Percentiles rank a stretch among this genome's conserved stretches.
These are phyloP conservation scores for Taxillus chinensis DNA, from an alignment of 164 flowering plant species.

Conservation along the genomic window DNA sequence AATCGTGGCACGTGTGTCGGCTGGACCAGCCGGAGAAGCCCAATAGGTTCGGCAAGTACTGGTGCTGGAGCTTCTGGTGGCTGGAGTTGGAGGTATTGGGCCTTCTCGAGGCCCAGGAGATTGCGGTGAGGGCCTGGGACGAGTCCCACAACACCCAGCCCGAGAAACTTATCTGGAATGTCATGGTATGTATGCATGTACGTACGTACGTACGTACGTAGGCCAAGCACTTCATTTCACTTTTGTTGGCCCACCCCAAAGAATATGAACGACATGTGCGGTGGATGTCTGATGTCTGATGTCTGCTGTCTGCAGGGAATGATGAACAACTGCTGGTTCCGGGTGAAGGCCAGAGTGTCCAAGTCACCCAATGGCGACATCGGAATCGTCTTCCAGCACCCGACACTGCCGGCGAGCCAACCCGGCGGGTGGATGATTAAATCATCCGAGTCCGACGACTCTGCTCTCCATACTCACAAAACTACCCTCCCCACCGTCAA, in stretches of 20 bases:
- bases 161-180: conserved; percentile 90
- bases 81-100: conserved; percentile 79
- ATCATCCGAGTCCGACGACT: conserved; percentile 40
- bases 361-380: conserved; percentile 71
- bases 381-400: conserved; percentile 88
- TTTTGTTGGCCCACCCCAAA: no score
- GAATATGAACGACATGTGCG: no score
- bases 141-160: conserved; percentile 95
- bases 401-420: conserved; percentile 76
- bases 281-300: no score
- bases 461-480: conserved; percentile 36
- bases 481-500: conserved; percentile 69
- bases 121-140: conserved; percentile 96
- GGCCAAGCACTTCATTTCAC: no score
- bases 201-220: no score
- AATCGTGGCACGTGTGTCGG: conserved; percentile 60
- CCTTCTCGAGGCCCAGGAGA: conserved; percentile 72
- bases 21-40: conserved; percentile 79
- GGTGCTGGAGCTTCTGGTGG: conserved; percentile 99
- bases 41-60: conserved; percentile 71
- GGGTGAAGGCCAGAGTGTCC: conserved; percentile 67
- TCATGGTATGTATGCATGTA: conserved; percentile 48
- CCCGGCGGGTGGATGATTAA: conserved; percentile 95
- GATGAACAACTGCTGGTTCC: conserved; percentile 99
- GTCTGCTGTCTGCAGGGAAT: conserved; percentile 51